A percentile compares a stretch with the other conserved stretches of the same genome.
These are phyloP conservation scores for Colletotrichum gigasporum DNA, from an alignment of 2,329 filamentous ascomycete genomes.

Conservation along the genomic window DNA sequence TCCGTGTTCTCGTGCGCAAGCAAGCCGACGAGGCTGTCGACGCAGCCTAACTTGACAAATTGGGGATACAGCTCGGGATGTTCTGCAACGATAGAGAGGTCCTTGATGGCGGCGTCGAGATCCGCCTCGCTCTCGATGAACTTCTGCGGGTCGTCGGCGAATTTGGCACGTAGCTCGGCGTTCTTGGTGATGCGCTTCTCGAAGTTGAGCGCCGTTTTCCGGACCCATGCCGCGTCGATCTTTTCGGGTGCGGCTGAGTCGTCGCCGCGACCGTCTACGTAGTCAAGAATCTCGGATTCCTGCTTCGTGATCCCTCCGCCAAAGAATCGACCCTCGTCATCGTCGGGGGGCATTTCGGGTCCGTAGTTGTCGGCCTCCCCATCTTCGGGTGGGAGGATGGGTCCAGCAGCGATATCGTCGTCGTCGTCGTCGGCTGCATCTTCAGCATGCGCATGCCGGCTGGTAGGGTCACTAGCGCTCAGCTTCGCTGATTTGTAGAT, in stretches of 20 bases:
- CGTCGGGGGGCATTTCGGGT: constrained; percentile 58
- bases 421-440: constrained; percentile 53
- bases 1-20: constrained; percentile 97
- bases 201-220: constrained; percentile 82
- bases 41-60: constrained; percentile 79
- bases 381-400: constrained; percentile 56
- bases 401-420: constrained; percentile 58
- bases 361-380: constrained; percentile 54
- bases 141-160: constrained; percentile 81
- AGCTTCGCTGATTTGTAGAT: constrained; percentile 72
- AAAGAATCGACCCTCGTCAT: constrained; percentile 95
- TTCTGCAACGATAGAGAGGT: constrained; percentile 85
- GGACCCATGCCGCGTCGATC: constrained; percentile 85
- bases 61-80: constrained; percentile 85
- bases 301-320: constrained; percentile 87
- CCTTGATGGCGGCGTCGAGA: constrained; percentile 87
- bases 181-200: constrained; percentile 94
- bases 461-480: constrained; percentile 51
- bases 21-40: constrained; percentile 78
- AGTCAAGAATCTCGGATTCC: constrained; percentile 87
- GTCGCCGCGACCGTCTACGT: constrained; percentile 69
- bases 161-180: constrained; percentile 85
- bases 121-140: constrained; percentile 90
- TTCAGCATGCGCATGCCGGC: constrained; percentile 56
- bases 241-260: constrained; percentile 68